Base-by-base conservation (phyloP, 148 eudicot species). In the Cornus florida region DNA sequence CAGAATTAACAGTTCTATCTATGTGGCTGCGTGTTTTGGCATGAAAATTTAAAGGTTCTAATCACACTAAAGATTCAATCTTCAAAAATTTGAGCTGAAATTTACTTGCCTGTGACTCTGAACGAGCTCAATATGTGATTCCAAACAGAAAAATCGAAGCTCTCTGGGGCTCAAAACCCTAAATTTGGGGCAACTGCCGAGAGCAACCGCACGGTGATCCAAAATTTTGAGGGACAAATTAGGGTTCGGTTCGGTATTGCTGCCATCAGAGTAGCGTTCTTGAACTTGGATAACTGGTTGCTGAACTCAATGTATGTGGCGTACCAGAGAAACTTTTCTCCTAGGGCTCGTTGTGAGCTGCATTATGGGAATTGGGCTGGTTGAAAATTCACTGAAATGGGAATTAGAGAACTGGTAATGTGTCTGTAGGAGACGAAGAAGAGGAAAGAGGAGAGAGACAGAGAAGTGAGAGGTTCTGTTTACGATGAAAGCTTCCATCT, bases 111-210 rank as follows among this genome's bases (percentile, higher is more conserved):
- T 90, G 75, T 87, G 90, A 43, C 59, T 73, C 20, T 73, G 88
- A 69, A 92, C 23, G n/a, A 95, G 92, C 28, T 89, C 80, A 28
- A 95, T 35, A 73, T 57, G 81, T 93, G 97, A 80, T 90, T 86
- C 98, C 98, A 93, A 38, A 89, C 97, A 70, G 75, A 28, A 48
- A 53, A 88, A 8, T 2, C 98, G 77, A 11, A 95, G 77, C 24
- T 91, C 86, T 32, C 74, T 86, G 10, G 94, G 87, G 66, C 57
- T 80, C 81, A 76, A 83, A 85, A 95, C 98, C 91, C 98, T 84
- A 81, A 95, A 93, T 62, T 95, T 95, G 4, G 98, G 98, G 76
- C 98, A 95, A 38, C 98, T 95, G 0, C 98, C 97, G 24, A 95
- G 94, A 23, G 88, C 98, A 13, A 95, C 97, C 19, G 98, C 97